Percentiles rank a stretch among this genome's conserved stretches.
Conservation (phyloP, 2,329 filamentous ascomycete species). For the Pezicula radicicola region DNA sequence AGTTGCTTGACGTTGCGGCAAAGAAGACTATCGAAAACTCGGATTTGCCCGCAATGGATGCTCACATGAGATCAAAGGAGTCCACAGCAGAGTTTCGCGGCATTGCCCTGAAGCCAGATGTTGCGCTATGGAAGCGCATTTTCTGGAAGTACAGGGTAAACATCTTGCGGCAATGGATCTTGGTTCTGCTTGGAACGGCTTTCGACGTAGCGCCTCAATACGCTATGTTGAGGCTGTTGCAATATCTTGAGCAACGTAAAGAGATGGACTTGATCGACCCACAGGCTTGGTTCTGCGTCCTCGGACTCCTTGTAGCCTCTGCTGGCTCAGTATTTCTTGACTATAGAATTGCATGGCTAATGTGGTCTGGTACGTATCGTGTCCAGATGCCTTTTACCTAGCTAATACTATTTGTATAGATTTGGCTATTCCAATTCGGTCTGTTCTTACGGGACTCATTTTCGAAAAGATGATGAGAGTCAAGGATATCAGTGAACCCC, state of each 20-base stretch:
- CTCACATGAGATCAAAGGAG: conserved; percentile 46
- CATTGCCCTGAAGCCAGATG: conserved; percentile 35
- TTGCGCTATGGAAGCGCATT: conserved; percentile 55
- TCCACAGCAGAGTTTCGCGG: conserved; percentile 46
- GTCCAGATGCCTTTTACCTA: background rate
- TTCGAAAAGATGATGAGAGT: conserved; percentile 73
- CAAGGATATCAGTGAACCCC: conserved; percentile 60
- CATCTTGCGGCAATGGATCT: conserved; percentile 50
- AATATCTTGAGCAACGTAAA: conserved; percentile 14
- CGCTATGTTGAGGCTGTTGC: conserved; percentile 16
- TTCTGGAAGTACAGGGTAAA: conserved; percentile 50
- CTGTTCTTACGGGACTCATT: conserved; percentile 66
- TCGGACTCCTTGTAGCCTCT: conserved; percentile 10
- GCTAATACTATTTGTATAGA: conserved; percentile 1
- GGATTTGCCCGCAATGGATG: conserved; percentile 59
- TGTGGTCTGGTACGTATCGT: conserved; percentile 6
- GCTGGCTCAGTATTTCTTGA: conserved; percentile 12
- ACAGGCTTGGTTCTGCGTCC: conserved; percentile 16
- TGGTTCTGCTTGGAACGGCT: conserved; percentile 9
- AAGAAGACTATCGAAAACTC: conserved; percentile 57
- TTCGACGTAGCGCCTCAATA: conserved; percentile 14
- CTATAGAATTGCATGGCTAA: conserved; percentile 16
- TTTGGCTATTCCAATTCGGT: conserved; percentile 50
- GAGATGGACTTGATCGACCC: conserved; percentile 10
- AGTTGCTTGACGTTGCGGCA: conserved; percentile 50